Conservation (phyloP, 1,139 yeast species). For the Tardiomyces blankii region DNA sequence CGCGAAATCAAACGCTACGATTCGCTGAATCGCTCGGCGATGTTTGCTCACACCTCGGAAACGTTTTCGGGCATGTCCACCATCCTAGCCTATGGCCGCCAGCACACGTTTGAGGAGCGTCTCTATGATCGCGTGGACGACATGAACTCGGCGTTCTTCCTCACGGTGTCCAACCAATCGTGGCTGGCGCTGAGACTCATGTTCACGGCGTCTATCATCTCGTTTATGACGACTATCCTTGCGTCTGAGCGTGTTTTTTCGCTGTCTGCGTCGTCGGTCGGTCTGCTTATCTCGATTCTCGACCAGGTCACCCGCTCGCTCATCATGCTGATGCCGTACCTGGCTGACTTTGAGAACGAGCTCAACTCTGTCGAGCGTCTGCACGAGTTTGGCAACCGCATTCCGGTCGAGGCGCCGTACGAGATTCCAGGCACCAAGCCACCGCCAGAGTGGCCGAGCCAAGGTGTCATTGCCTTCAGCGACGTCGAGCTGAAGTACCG, state of each 20-base stretch:
- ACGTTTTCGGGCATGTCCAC: constrained; percentile 63
- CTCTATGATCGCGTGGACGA: constrained; percentile 43
- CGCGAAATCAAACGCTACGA: constrained; percentile 79
- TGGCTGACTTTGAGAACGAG: constrained; percentile 67
- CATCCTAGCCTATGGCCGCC: constrained; percentile 50
- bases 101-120: constrained; percentile 37
- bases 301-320: constrained; percentile 19
- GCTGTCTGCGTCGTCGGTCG: constrained; percentile 55
- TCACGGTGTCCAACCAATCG: constrained; percentile 61
- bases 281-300: constrained; percentile 48
- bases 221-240: constrained; percentile 41
- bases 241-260: constrained; percentile 54
- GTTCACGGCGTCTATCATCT: constrained; percentile 36
- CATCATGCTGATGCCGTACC: constrained; percentile 30
- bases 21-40: constrained; percentile 62
- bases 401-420: constrained; percentile 55
- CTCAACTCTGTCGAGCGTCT: constrained; percentile 83
- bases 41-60: constrained; percentile 70
- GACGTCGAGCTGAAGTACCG: constrained; percentile 60
- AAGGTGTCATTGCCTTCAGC: constrained; percentile 46
- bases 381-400: constrained; percentile 54
- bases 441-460: constrained; percentile 47
- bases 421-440: constrained; percentile 45
- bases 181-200: constrained; percentile 67
- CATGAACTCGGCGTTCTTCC: constrained; percentile 62